Evolutionary conservation across 2,329 filamentous ascomycete species (phyloP).

Genomic region (Xylariales sp.): DNA sequence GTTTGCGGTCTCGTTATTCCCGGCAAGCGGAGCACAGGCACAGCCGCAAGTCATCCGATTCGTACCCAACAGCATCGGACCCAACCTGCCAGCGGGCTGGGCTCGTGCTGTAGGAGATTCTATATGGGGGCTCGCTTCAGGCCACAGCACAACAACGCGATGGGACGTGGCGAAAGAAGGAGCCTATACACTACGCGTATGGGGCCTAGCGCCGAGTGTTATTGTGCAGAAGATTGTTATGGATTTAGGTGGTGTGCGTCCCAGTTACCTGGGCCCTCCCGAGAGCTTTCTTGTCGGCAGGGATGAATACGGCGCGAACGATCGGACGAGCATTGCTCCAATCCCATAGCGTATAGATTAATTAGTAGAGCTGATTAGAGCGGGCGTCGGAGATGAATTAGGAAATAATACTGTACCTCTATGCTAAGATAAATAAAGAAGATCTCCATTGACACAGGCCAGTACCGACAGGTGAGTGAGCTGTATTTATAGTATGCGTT

Average conservation of each 20-base stretch:
- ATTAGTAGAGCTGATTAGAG: no score
- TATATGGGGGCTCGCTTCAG: slow-evolving; percentile 57
- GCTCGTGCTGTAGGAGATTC: slow-evolving; percentile 57
- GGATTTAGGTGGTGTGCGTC: slow-evolving; percentile 64
- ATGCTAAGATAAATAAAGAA: no score
- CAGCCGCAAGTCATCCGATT: slow-evolving; percentile 53
- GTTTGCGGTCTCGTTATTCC: slow-evolving; percentile 50
- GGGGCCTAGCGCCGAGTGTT: slow-evolving; percentile 64
- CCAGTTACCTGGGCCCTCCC: slow-evolving; percentile 67
- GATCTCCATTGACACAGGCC: no score
- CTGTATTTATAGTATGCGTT: not conserved
- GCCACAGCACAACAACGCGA: slow-evolving; percentile 58
- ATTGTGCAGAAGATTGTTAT: slow-evolving; percentile 68
- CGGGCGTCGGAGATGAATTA: not conserved
- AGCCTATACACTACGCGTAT: slow-evolving; percentile 62
- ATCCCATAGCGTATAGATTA: not conserved
- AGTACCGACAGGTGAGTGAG: not conserved
- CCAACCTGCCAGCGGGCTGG: slow-evolving; percentile 57
- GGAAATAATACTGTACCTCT: not conserved
- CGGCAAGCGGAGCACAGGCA: slow-evolving; percentile 46
- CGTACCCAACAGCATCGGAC: slow-evolving; percentile 56
- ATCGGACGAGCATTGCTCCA: slow-evolving; percentile 53
- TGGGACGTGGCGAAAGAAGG: slow-evolving; percentile 57
- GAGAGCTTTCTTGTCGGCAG: slow-evolving; percentile 63
- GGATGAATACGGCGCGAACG: slow-evolving; percentile 53